Percentiles rank a stretch among this genome's conserved stretches.
Conservation (phyloP, 2,329 filamentous ascomycete species). For the Exophiala dermatitidis region DNA sequence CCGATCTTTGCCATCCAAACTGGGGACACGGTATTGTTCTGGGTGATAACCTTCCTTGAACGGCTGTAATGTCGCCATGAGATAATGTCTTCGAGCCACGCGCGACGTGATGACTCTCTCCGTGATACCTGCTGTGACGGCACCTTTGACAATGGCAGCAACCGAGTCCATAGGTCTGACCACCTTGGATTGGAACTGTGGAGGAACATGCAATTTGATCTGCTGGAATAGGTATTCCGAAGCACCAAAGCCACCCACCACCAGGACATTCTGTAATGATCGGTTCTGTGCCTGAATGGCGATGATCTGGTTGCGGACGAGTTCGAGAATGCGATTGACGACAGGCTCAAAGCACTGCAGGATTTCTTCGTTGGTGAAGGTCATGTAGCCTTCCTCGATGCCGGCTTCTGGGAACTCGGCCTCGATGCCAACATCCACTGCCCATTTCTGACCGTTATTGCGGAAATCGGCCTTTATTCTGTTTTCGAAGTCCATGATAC, state of each 20-base stretch:
- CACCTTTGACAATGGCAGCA: constrained; percentile 95
- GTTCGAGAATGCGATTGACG: constrained; percentile 90
- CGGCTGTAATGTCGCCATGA: constrained; percentile 96
- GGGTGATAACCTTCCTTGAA: constrained; percentile 99
- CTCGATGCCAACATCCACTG: constrained; percentile 96
- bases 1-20: constrained; percentile 89
- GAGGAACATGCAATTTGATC: constrained; percentile 96
- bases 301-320: constrained; percentile 97
- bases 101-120: constrained; percentile 95
- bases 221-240: constrained; percentile 99
- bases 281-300: constrained; percentile 97
- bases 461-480: constrained; percentile 99
- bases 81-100: constrained; percentile 93
- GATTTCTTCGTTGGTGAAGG: constrained; percentile 98
- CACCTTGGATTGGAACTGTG: constrained; percentile 97
- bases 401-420: constrained; percentile 95
- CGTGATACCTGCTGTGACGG: constrained; percentile 94
- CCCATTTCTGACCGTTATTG: constrained; percentile 99
- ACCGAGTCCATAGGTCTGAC: constrained; percentile 98
- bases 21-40: constrained; percentile 94
- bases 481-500: constrained; percentile 99
- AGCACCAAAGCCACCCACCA: constrained; percentile 95
- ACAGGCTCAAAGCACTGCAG: constrained; percentile 98
- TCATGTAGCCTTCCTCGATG: constrained; percentile 99
- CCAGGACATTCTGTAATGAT: constrained; percentile 86